phyloP scores from a whole-genome alignment of 768 basidiomycete genomes.

The Neoboletus brunneissimus region DNA sequence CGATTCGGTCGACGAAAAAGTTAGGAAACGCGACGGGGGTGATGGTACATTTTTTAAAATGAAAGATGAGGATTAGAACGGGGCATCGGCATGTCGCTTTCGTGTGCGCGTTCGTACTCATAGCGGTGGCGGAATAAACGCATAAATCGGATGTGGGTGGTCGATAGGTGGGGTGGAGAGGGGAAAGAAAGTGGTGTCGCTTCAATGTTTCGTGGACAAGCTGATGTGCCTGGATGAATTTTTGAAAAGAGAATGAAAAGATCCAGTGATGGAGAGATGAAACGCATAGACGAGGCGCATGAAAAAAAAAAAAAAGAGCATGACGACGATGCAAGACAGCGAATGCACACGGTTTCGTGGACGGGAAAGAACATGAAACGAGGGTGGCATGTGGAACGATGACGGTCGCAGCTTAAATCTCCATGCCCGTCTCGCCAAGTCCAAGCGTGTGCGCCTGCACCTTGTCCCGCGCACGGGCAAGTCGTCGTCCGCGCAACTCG shows the following conservation, averaged over 20 bases:
- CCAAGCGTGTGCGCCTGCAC: conserved; percentile 1
- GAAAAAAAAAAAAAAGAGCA: neutral
- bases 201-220: neutral
- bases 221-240: neutral
- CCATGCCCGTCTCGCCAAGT: conserved; percentile 15
- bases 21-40: neutral
- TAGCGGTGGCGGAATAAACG: neutral
- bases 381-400: neutral
- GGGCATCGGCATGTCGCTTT: neutral
- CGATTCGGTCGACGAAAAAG: neutral
- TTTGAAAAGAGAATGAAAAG: neutral
- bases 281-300: neutral
- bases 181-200: conserved; percentile 1
- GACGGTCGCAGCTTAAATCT: conserved; percentile 8
- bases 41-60: conserved; percentile 8
- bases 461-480: conserved; percentile 20
- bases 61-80: neutral
- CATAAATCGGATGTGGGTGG: neutral
- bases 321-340: neutral
- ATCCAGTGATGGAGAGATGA: neutral
- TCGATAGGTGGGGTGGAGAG: neutral
- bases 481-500: conserved; percentile 20
- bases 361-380: neutral
- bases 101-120: neutral
- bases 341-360: neutral